Evolutionary conservation across 768 basidiomycete genomes (phyloP), one percentile per base, ranked within the genome.

Genomic region (Pleurotus ostreatus): DNA sequence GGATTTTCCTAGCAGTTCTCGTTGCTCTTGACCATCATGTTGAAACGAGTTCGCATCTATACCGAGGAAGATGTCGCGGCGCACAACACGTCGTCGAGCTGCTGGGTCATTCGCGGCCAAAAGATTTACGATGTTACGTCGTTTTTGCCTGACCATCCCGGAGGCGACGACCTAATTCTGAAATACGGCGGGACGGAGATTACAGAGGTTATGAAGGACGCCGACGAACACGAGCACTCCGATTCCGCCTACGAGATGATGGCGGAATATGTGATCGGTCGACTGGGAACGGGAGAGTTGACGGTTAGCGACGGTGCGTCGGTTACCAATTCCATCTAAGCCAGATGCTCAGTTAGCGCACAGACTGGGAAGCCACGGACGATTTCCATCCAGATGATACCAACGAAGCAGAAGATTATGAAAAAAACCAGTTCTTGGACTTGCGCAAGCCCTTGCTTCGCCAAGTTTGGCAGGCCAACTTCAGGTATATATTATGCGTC

Each of bases 301-400:
- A 84, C 85, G 39, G 88, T 96, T 55, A 80, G 82, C 59, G 92
- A 97, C 34, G 85, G 92, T 92, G 58, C 56, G 85, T 76, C 25
- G 22, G 54, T 44, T 56, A 44, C n/a, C 41, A 51, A 45, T 25
- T 40, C 4, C 5, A 7, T 11, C 9, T 3, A 13, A 23, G 23
- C 15, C 23, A 22, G 26, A 34, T 30, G n/a, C 38, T 22, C 51
- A 20, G 37, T 55, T 26, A 13, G 8, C 9, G 7, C 15, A 12
- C 60, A 94, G 92, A 94, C 63, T 98, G 94, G 88, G 91, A 91
- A 59, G 86, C 92, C 1, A 76, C 83, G 20, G 94, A 94, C 60
- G 87, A 96, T 65, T 97, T 96, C 65, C 83, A 89, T 60, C 95
- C 96, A 11, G 91, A 97, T 60, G 82, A 92, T 63, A 98, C 97